Percentiles rank a stretch among this genome's conserved stretches.
Conservation (phyloP, 2,329 filamentous ascomycete genomes). For the Calonectria pseudoturangicola region DNA sequence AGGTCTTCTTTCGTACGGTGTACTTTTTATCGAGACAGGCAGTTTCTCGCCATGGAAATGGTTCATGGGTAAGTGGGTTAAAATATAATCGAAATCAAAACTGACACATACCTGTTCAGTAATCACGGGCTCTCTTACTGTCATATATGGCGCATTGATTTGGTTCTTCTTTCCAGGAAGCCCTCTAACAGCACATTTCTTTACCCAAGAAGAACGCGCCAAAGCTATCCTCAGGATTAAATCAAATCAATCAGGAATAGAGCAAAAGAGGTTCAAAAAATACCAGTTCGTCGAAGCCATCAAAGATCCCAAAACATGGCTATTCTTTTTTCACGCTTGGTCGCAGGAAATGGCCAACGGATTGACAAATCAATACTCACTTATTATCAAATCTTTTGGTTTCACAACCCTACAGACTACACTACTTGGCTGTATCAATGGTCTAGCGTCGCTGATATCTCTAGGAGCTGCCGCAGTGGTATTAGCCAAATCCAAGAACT, state of each 20-base stretch:
- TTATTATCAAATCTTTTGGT: slow-evolving; percentile 4
- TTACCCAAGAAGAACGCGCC: slow-evolving; percentile 27
- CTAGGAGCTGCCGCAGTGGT: not conserved
- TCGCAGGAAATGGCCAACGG: slow-evolving; percentile 11
- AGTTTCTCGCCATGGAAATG: not conserved
- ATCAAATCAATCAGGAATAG: slow-evolving; percentile 19
- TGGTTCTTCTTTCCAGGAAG: slow-evolving; percentile 10
- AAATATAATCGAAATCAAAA: not conserved
- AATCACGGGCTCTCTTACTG: not conserved
- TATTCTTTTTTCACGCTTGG: slow-evolving; percentile 26
- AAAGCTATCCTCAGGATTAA: not conserved
- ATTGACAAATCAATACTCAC: slow-evolving; percentile 2
- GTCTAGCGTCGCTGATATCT: not conserved
- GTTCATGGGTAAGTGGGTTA: not conserved
- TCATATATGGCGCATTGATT: not conserved
- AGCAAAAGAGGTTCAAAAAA: slow-evolving; percentile 32
- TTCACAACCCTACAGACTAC: not conserved
- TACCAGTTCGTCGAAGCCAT: slow-evolving; percentile 39
- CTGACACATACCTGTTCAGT: not conserved
- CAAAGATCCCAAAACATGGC: slow-evolving; percentile 36
- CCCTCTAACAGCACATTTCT: slow-evolving; percentile 13
- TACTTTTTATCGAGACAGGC: slow-evolving; percentile 1
- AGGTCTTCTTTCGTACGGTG: not conserved
- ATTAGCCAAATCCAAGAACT: not conserved
- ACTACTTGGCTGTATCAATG: slow-evolving; percentile 5